These are phyloP conservation scores for Blastomyces silverae DNA, from an alignment of 2,329 filamentous ascomycete species.

Conservation along the genomic window DNA sequence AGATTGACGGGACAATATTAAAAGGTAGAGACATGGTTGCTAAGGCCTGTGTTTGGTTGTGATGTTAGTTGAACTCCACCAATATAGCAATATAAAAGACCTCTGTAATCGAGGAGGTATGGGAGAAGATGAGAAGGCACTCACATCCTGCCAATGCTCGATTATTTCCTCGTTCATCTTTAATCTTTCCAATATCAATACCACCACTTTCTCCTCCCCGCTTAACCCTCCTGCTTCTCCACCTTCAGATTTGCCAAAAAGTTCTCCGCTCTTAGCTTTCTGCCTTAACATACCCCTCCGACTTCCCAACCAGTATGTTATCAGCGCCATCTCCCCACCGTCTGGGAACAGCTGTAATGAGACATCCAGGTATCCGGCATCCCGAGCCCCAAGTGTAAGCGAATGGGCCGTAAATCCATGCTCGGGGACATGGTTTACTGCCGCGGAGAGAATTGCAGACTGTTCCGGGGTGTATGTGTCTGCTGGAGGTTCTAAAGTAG, in stretches of 20 bases:
- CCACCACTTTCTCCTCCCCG: slow-evolving; percentile 59
- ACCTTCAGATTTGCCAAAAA: slow-evolving; percentile 16
- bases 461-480: slow-evolving; percentile 61
- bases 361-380: slow-evolving; percentile 79
- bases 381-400: slow-evolving; percentile 69
- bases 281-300: slow-evolving; percentile 34
- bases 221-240: slow-evolving; percentile 31
- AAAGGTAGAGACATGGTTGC: slow-evolving; percentile 82
- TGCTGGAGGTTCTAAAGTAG: slow-evolving; percentile 45
- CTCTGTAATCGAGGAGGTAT: neutral
- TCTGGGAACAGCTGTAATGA: slow-evolving; percentile 74
- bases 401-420: slow-evolving; percentile 74
- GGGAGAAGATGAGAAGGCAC: slow-evolving; percentile 25
- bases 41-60: slow-evolving; percentile 56
- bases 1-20: slow-evolving; percentile 66
- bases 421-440: slow-evolving; percentile 67
- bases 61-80: neutral
- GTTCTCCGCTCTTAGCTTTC: slow-evolving; percentile 24
- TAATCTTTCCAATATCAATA: slow-evolving; percentile 68
- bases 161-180: slow-evolving; percentile 66
- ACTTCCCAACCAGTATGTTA: slow-evolving; percentile 47
- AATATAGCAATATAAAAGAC: neutral
- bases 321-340: slow-evolving; percentile 73
- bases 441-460: slow-evolving; percentile 70
- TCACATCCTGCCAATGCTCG: slow-evolving; percentile 77